Evolutionary conservation across 108 stramenopile genomes (phyloP).

Genomic region (Epithemia pelagica): DNA sequence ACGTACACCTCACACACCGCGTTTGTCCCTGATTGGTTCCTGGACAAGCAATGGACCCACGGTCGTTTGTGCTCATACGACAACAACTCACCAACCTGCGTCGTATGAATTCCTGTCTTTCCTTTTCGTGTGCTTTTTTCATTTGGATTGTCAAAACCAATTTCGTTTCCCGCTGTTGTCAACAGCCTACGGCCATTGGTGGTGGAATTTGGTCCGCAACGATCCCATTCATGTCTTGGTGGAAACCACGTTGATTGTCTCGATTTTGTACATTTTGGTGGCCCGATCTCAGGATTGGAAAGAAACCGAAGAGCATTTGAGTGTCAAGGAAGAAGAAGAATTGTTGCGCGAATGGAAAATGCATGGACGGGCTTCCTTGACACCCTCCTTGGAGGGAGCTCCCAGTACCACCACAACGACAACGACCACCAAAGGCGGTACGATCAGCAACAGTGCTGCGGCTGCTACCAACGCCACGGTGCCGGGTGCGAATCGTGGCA

Average conservation of each 20-base stretch:
- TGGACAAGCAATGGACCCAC: background rate
- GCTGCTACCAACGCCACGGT: background rate
- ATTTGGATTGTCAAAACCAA: no score
- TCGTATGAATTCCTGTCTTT: background rate
- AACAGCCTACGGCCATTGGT: conserved; percentile 65
- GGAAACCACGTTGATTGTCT: conserved; percentile 86
- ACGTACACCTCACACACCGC: no score
- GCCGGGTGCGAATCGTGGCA: no score
- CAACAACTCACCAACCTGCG: background rate
- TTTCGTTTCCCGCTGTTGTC: no score
- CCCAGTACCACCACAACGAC: background rate
- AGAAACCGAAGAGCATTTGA: conserved; percentile 36
- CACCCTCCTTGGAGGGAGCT: conserved; percentile 17
- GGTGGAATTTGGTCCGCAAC: conserved; percentile 65
- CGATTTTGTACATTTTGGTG: conserved; percentile 80
- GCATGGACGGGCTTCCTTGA: conserved; percentile 66
- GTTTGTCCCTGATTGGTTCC: no score
- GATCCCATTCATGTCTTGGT: conserved; percentile 92
- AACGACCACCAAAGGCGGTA: conserved; percentile 2
- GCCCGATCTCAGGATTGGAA: conserved; percentile 47
- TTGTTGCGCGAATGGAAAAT: conserved; percentile 87
- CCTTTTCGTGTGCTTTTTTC: background rate
- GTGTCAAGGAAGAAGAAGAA: conserved; percentile 62
- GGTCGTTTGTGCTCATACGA: background rate
- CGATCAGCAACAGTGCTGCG: background rate